These are phyloP conservation scores for Komagataella populi DNA, from an alignment of 805 yeast genomes.

Conservation along the genomic window DNA sequence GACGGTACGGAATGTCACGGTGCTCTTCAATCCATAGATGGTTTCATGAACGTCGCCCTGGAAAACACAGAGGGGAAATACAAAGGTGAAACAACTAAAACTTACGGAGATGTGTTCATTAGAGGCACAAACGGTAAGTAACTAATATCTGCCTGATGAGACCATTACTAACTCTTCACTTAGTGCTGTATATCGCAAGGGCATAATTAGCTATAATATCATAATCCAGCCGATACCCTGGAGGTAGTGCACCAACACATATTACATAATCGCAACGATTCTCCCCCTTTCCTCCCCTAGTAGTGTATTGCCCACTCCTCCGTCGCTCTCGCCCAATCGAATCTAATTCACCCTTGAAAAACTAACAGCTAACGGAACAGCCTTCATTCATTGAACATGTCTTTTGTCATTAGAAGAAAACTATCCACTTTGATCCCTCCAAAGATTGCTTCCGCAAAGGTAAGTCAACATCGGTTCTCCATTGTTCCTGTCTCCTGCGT, in stretches of 20 bases:
- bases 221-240: not conserved
- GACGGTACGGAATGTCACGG: constrained; percentile 83
- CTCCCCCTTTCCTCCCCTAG: not conserved
- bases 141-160: constrained; percentile 8
- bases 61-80: constrained; percentile 62
- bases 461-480: constrained; percentile 24
- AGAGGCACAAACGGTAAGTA: constrained; percentile 76
- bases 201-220: not conserved
- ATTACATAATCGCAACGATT: not conserved
- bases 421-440: constrained; percentile 96
- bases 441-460: constrained; percentile 92
- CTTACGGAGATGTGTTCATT: constrained; percentile 66
- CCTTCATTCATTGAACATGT: constrained; percentile 29
- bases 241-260: not conserved
- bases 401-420: constrained; percentile 82
- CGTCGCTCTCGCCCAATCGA: constrained; percentile 4
- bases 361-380: not conserved
- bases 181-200: not conserved
- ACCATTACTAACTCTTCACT: not conserved
- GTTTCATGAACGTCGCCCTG: constrained; percentile 90
- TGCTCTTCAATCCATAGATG: constrained; percentile 71
- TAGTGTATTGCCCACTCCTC: not conserved
- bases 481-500: not conserved
- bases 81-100: constrained; percentile 31
- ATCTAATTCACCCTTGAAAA: not conserved